Conservation (phyloP, 1,284 basidiomycete genomes). For the Stygiomarasmius scandens region DNA sequence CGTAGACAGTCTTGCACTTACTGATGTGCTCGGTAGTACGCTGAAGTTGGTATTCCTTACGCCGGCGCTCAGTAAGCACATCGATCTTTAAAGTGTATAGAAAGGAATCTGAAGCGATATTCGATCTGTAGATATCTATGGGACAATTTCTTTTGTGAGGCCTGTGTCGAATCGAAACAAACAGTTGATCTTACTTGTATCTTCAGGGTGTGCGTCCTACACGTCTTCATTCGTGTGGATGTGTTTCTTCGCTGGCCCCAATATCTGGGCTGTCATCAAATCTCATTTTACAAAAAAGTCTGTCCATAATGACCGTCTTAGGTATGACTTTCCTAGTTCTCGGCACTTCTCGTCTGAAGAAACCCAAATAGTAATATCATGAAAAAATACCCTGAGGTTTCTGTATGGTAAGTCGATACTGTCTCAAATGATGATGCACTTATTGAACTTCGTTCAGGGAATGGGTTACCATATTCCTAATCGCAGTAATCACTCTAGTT, state of each 20-base stretch:
- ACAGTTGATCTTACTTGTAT: not conserved
- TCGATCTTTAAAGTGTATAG: not conserved
- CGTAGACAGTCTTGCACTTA: not conserved
- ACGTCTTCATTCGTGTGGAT: not conserved
- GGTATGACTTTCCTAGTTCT: not conserved
- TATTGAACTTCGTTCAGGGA: not conserved
- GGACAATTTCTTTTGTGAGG: not conserved
- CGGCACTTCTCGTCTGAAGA: not conserved
- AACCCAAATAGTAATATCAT: not conserved
- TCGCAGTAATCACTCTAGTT: not conserved
- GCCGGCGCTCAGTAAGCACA: not conserved
- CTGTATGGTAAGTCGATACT: not conserved
- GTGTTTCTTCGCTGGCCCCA: not conserved
- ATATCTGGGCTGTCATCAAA: not conserved
- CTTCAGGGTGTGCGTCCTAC: not conserved
- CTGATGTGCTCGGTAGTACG: not conserved
- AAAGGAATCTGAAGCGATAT: not conserved
- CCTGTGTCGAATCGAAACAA: not conserved
- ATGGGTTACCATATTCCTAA: not conserved
- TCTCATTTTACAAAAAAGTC: not conserved
- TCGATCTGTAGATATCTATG: not conserved
- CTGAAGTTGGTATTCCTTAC: not conserved
- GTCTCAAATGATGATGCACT: no score
- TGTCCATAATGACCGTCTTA: not conserved
- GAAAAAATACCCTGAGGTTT: not conserved